Evolutionary conservation across 2,329 filamentous ascomycete species (phyloP).

Genomic region (Diaporthe batatas): DNA sequence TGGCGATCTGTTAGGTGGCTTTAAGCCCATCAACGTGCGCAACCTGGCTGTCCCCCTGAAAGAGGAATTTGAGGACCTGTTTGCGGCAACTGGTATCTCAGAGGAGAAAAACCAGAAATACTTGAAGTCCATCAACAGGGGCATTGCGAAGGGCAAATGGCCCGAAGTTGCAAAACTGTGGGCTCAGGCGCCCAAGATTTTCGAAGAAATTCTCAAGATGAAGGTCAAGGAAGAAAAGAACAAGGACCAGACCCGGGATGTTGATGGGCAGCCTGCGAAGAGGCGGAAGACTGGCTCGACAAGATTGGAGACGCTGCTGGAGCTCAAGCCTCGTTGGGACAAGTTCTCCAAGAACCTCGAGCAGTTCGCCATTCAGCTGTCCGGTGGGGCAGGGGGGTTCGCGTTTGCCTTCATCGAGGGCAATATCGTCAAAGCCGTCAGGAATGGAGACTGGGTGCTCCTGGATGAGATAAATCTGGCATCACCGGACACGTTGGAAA

Average conservation of each 20-base stretch:
- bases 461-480: constrained; percentile 98
- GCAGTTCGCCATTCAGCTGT: constrained; percentile 84
- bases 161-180: constrained; percentile 86
- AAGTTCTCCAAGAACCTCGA: constrained; percentile 80
- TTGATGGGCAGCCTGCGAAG: constrained; percentile 75
- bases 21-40: constrained; percentile 93
- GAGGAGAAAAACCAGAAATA: constrained; percentile 89
- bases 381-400: constrained; percentile 79
- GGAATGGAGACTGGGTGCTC: constrained; percentile 97
- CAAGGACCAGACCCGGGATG: constrained; percentile 56
- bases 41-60: constrained; percentile 90
- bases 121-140: constrained; percentile 83
- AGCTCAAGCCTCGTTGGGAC: constrained; percentile 79
- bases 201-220: constrained; percentile 75
- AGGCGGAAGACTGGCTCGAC: constrained; percentile 71
- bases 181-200: constrained; percentile 91
- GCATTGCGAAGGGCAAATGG: constrained; percentile 87
- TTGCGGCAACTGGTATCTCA: constrained; percentile 87
- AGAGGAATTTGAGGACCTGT: constrained; percentile 93
- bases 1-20: constrained; percentile 94
- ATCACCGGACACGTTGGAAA: constrained; percentile 93
- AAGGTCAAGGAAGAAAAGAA: constrained; percentile 62
- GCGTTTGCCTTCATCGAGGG: constrained; percentile 97
- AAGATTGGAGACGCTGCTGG: constrained; percentile 73
- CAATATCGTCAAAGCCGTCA: constrained; percentile 93